phyloP scores from a whole-genome alignment of 352 stramenopile genomes.

The Thraustotheca clavata region DNA sequence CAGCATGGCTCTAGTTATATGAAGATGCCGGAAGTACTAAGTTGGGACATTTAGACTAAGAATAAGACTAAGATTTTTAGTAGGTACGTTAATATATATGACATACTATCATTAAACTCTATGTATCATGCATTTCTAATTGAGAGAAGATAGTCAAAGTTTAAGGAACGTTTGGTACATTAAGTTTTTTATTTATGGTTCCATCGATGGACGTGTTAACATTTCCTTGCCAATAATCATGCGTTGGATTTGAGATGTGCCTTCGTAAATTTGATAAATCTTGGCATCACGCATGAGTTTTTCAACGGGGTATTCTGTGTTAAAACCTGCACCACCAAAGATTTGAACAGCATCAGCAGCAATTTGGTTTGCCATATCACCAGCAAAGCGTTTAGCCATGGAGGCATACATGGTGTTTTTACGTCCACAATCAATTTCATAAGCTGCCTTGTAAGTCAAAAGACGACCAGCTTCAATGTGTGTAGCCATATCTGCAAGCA shows the following conservation, averaged over 20 bases:
- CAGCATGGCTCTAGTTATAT: background rate
- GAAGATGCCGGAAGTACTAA: too few species aligned
- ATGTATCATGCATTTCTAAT: background rate
- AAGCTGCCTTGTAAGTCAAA: slow-evolving; percentile 85
- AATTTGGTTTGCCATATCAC: slow-evolving; percentile 80
- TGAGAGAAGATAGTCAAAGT: background rate
- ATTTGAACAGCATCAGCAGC: slow-evolving; percentile 86
- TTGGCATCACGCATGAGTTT: slow-evolving; percentile 89
- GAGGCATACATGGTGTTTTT: slow-evolving; percentile 88
- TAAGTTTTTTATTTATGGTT: slow-evolving; percentile 34
- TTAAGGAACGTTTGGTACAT: background rate
- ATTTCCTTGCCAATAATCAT: slow-evolving; percentile 88
- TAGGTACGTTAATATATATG: too few species aligned
- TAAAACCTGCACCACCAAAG: slow-evolving; percentile 85
- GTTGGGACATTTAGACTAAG: too few species aligned
- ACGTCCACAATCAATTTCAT: slow-evolving; percentile 81
- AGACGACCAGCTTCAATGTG: slow-evolving; percentile 76
- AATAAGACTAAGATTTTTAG: too few species aligned
- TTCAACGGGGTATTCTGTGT: slow-evolving; percentile 90
- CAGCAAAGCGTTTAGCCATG: slow-evolving; percentile 87
- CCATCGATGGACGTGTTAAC: slow-evolving; percentile 54
- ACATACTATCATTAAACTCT: background rate
- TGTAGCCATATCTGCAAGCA: slow-evolving; percentile 87
- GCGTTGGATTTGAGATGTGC: slow-evolving; percentile 87
- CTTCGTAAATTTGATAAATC: slow-evolving; percentile 91